These are phyloP conservation scores for Hylodesmum podocarpum DNA, from an alignment of 306 rosid genomes.

Conservation along the genomic window DNA sequence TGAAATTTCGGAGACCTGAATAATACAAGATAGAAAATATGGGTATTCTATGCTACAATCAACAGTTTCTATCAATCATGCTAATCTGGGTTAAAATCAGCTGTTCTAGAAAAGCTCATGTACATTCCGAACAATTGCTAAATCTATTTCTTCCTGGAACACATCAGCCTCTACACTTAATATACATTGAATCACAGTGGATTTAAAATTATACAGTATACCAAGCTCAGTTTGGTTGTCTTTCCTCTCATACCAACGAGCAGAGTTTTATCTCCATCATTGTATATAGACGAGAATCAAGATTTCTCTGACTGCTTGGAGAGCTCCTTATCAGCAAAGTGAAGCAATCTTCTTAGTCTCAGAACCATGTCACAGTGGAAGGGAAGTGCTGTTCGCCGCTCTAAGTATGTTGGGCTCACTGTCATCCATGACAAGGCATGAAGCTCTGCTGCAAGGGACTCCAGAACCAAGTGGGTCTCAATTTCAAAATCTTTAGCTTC, in stretches of 20 bases:
- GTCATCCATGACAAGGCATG: conserved; percentile 99
- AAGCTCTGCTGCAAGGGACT: conserved; percentile 90
- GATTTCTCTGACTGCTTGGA: conserved; percentile 69
- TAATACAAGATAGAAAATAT: conserved; percentile 1
- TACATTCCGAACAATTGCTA: conserved; percentile 47
- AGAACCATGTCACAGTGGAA: conserved; percentile 98
- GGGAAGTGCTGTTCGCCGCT: conserved; percentile 86
- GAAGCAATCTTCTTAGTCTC: conserved; percentile 90
- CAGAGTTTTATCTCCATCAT: conserved; percentile 20
- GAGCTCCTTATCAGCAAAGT: conserved; percentile 94
- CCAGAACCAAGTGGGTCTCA: conserved; percentile 82
- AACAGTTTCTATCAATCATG: conserved; percentile 37
- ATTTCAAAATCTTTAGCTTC: conserved; percentile 76
- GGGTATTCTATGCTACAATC: conserved; percentile 33
- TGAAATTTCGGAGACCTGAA: conserved; percentile 9
- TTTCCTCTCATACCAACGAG: conserved; percentile 21
- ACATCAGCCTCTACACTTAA: conserved; percentile 41
- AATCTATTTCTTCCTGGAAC: conserved; percentile 42
- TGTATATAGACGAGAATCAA: conserved; percentile 34
- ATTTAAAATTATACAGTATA: conserved; percentile 41
- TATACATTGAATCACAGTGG: conserved; percentile 40
- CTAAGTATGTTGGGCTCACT: conserved; percentile 85
- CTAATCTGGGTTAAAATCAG: conserved; percentile 27
- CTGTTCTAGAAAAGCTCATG: conserved; percentile 30
- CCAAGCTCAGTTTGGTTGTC: conserved; percentile 20